phyloP scores from a whole-genome alignment of 2,329 filamentous ascomycete genomes.

The Aspergillus japonicus region DNA sequence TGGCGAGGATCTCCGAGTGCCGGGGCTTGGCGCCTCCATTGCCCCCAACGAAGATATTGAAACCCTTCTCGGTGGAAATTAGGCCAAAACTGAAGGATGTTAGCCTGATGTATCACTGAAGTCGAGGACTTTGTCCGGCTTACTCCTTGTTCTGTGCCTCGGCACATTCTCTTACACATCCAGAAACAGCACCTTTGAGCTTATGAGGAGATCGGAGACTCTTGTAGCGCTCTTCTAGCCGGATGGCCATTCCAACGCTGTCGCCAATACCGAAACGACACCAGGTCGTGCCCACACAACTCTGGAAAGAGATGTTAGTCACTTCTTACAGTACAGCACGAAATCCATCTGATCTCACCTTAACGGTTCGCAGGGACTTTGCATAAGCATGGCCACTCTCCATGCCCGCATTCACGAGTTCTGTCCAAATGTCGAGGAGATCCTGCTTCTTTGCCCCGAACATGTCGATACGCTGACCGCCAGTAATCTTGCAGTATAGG shows the following conservation, averaged over 20 bases:
- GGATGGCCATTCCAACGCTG: conserved; percentile 85
- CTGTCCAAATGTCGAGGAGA: conserved; percentile 75
- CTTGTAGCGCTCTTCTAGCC: conserved; percentile 88
- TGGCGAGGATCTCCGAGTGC: conserved; percentile 79
- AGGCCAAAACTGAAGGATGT: conserved; percentile 67
- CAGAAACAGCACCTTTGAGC: conserved; percentile 85
- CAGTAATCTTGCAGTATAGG: conserved; percentile 89
- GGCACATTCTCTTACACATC: conserved; percentile 88
- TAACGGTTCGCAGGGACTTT: conserved; percentile 83
- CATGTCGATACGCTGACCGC: conserved; percentile 88
- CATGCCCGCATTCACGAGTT: conserved; percentile 79
- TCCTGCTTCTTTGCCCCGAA: conserved; percentile 90
- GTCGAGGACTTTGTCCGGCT: conserved; percentile 26
- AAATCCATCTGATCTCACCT: conserved; percentile 39
- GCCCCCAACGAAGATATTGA: conserved; percentile 87
- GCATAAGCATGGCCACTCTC: conserved; percentile 90
- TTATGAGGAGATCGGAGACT: conserved; percentile 86
- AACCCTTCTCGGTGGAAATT: conserved; percentile 88
- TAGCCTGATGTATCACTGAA: conserved; percentile 2
- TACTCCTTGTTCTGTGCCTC: conserved; percentile 91
- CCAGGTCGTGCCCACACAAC: conserved; percentile 88
- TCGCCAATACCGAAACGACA: conserved; percentile 86
- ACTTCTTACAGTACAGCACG: neutral
- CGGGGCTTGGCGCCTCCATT: conserved; percentile 84
- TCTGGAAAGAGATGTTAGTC: conserved; percentile 42